Conservation (phyloP, 192 early-diverging fungal genomes). For the Backusella liffmaniae region DNA sequence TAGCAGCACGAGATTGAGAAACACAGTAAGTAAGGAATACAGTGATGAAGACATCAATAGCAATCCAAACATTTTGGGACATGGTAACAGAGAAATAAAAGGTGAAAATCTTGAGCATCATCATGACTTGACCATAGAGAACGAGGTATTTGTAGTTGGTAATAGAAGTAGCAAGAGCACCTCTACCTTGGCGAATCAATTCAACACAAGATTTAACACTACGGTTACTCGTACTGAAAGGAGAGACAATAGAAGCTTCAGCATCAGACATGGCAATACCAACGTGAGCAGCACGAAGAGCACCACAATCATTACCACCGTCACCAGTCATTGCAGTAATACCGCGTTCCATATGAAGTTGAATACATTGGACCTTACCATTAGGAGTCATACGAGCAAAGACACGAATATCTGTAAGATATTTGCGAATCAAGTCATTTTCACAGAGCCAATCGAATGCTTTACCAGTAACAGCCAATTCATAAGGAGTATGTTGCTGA, state of each 20-base stretch:
- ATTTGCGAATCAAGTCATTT: conserved; percentile 41
- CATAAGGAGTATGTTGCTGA: conserved; percentile 42
- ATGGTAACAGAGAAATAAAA: conserved; percentile 68
- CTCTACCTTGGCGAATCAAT: conserved; percentile 66
- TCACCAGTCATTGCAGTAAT: conserved; percentile 87
- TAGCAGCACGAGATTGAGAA: conserved; percentile 58
- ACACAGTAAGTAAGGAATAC: conserved; percentile 61
- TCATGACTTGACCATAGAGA: conserved; percentile 68
- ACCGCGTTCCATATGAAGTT: conserved; percentile 70
- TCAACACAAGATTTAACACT: conserved; percentile 69
- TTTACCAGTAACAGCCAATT: conserved; percentile 72
- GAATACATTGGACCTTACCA: conserved; percentile 74
- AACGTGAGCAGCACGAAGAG: conserved; percentile 78
- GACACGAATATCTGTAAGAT: conserved; percentile 67
- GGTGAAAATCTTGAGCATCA: conserved; percentile 56
- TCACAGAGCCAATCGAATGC: conserved; percentile 59
- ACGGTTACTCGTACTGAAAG: conserved; percentile 67
- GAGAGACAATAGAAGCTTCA: conserved; percentile 80
- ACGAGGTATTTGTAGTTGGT: conserved; percentile 66
- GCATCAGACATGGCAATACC: conserved; percentile 80
- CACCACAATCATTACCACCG: conserved; percentile 83
- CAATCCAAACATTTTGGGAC: conserved; percentile 66
- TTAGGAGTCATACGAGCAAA: conserved; percentile 81
- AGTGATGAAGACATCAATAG: conserved; percentile 67
- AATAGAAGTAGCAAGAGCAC: conserved; percentile 67